These are phyloP conservation scores for Hygrophoropsis aurantiaca DNA, from an alignment of 768 basidiomycete genomes.

Conservation along the genomic window DNA sequence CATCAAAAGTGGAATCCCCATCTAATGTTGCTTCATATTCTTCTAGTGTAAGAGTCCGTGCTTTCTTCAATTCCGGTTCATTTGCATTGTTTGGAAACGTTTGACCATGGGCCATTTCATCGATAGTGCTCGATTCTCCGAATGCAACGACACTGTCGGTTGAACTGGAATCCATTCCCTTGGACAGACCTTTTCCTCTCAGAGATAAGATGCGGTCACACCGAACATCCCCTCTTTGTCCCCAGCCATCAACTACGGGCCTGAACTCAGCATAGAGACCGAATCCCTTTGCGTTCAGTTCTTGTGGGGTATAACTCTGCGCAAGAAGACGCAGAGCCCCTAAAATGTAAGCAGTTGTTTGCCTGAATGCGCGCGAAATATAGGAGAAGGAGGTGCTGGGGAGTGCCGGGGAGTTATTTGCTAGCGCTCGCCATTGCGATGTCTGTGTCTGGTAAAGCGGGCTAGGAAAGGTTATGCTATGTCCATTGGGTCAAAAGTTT, in stretches of 20 bases:
- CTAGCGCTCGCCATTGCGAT: conserved; percentile 82
- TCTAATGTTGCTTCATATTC: conserved; percentile 56
- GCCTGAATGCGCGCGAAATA: conserved; percentile 75
- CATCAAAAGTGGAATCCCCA: conserved; percentile 44
- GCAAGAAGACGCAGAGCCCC: conserved; percentile 76
- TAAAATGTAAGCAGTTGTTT: conserved; percentile 74
- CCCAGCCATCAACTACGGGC: conserved; percentile 82
- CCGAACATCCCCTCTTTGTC: conserved; percentile 71
- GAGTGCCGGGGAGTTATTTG: conserved; percentile 62
- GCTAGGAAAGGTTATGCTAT: conserved; percentile 7
- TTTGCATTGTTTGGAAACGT: conserved; percentile 7
- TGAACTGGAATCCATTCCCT: conserved; percentile 5
- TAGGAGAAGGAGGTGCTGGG: conserved; percentile 83
- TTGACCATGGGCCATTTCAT: conserved; percentile 8
- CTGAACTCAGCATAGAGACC: conserved; percentile 85
- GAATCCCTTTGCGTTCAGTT: conserved; percentile 70
- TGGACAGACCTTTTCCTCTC: conserved; percentile 33
- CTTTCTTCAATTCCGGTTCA: conserved; percentile 41
- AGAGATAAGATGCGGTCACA: conserved; percentile 68
- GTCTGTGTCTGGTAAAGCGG: conserved; percentile 75
- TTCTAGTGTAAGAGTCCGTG: conserved; percentile 40
- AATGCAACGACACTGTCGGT: conserved; percentile 15
- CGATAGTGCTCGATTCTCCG: conserved; percentile 14
- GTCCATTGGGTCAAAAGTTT: background rate
- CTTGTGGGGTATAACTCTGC: conserved; percentile 52